Percentiles rank a stretch among this genome's conserved stretches.
Conservation (phyloP, 768 basidiomycete genomes). For the Mycena galericulata region DNA sequence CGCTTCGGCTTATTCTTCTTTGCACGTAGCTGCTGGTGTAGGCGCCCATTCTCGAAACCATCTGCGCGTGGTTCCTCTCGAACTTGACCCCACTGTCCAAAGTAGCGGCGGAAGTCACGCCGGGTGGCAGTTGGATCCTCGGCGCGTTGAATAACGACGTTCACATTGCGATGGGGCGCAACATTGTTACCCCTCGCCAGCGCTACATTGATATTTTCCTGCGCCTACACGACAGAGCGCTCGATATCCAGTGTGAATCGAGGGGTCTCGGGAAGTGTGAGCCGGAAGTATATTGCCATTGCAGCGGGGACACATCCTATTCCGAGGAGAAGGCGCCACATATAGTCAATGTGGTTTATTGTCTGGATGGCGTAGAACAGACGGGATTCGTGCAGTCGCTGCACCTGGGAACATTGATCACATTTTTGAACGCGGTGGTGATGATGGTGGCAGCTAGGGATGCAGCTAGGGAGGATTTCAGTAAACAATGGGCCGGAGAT, state of each 20-base stretch:
- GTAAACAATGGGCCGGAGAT: neutral
- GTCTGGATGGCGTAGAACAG: slow-evolving; percentile 33
- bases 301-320: slow-evolving; percentile 86
- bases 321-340: slow-evolving; percentile 91
- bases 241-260: slow-evolving; percentile 94
- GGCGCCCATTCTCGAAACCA: slow-evolving; percentile 3
- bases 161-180: neutral
- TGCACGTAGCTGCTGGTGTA: slow-evolving; percentile 8
- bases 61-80: slow-evolving; percentile 12
- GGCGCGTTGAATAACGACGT: slow-evolving; percentile 59
- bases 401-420: neutral
- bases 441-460: slow-evolving; percentile 60
- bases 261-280: slow-evolving; percentile 93
- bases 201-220: slow-evolving; percentile 77
- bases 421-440: neutral
- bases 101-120: slow-evolving; percentile 76
- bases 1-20: slow-evolving; percentile 19
- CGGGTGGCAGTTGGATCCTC: slow-evolving; percentile 75
- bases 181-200: slow-evolving; percentile 40
- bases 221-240: slow-evolving; percentile 80
- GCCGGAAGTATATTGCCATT: slow-evolving; percentile 90
- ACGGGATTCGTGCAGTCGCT: neutral
- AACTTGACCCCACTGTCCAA: slow-evolving; percentile 64
- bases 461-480: slow-evolving; percentile 64
- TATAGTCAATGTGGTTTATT: slow-evolving; percentile 69